phyloP scores from a whole-genome alignment of 352 stramenopile species.

The Phytophthora aleatoria region DNA sequence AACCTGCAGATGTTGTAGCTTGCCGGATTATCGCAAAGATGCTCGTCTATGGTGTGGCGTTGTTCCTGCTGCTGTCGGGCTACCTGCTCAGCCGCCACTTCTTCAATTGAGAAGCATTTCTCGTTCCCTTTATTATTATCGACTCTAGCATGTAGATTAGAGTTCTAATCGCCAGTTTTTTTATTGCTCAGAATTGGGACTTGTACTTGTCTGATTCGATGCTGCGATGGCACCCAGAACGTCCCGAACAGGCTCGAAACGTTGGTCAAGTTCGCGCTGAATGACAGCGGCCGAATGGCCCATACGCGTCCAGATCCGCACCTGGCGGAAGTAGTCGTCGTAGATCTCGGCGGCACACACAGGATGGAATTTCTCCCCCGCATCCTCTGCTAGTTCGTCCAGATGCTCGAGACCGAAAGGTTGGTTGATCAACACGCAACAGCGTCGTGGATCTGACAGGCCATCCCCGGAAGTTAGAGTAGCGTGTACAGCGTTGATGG shows the following conservation, averaged over 20 bases:
- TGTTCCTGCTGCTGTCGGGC: constrained; percentile 43
- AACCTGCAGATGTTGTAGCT: constrained; percentile 47
- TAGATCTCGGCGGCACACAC: constrained; percentile 75
- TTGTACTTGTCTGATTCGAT: constrained; percentile 23
- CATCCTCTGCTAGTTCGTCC: constrained; percentile 53
- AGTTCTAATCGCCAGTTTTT: neutral
- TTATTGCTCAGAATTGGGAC: constrained; percentile 1
- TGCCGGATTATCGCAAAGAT: constrained; percentile 55
- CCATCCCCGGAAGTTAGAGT: constrained; percentile 46
- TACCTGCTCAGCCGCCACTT: constrained; percentile 35
- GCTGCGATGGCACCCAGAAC: constrained; percentile 45
- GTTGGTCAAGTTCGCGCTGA: constrained; percentile 54
- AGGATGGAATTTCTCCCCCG: constrained; percentile 58
- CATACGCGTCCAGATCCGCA: constrained; percentile 75
- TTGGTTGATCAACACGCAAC: constrained; percentile 70
- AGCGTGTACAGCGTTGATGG: constrained; percentile 68
- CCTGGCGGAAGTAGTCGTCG: constrained; percentile 75
- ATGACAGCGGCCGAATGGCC: constrained; percentile 56
- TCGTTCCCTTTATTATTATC: constrained; percentile 23
- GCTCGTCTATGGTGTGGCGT: constrained; percentile 43
- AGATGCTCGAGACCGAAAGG: constrained; percentile 63
- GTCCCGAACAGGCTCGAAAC: constrained; percentile 50
- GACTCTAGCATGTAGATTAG: neutral
- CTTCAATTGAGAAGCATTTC: constrained; percentile 24
- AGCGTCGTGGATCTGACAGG: constrained; percentile 49